Conservation (phyloP, 2,329 filamentous ascomycete genomes). For the Xylaria sp. region DNA sequence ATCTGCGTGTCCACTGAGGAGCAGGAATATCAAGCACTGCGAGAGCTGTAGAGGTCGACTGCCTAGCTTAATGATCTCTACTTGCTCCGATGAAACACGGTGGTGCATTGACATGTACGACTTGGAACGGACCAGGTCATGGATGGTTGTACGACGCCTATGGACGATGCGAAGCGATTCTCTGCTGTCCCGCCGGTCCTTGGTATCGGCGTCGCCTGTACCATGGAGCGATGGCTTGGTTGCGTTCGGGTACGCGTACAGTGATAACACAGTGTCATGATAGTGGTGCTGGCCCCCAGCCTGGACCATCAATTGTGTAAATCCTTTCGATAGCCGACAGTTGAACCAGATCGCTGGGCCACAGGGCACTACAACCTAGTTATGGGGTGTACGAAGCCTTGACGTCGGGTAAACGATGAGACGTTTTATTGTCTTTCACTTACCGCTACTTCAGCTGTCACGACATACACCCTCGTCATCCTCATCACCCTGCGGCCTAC, state of each 20-base stretch:
- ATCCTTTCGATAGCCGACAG: slow-evolving; percentile 48
- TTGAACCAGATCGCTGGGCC: slow-evolving; percentile 50
- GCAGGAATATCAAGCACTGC: background rate
- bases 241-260: slow-evolving; percentile 10
- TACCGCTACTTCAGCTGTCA: slow-evolving; percentile 39
- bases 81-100: background rate
- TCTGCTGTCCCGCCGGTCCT: background rate
- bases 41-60: background rate
- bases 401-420: slow-evolving; percentile 30
- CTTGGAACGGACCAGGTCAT: background rate
- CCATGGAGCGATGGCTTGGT: background rate
- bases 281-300: slow-evolving; percentile 6
- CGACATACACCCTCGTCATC: slow-evolving; percentile 16
- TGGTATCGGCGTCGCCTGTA: background rate
- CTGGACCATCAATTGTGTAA: slow-evolving; percentile 28
- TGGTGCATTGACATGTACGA: background rate
- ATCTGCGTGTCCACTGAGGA: background rate
- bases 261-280: slow-evolving; percentile 33
- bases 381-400: slow-evolving; percentile 21
- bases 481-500: slow-evolving; percentile 23
- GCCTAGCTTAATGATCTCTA: slow-evolving; percentile 1
- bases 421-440: slow-evolving; percentile 34
- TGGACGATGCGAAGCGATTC: background rate
- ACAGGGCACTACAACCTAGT: slow-evolving; percentile 31
- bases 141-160: no score